Evolutionary conservation across 2,329 filamentous ascomycete genomes (phyloP).

Genomic region (Trichothecium roseum): DNA sequence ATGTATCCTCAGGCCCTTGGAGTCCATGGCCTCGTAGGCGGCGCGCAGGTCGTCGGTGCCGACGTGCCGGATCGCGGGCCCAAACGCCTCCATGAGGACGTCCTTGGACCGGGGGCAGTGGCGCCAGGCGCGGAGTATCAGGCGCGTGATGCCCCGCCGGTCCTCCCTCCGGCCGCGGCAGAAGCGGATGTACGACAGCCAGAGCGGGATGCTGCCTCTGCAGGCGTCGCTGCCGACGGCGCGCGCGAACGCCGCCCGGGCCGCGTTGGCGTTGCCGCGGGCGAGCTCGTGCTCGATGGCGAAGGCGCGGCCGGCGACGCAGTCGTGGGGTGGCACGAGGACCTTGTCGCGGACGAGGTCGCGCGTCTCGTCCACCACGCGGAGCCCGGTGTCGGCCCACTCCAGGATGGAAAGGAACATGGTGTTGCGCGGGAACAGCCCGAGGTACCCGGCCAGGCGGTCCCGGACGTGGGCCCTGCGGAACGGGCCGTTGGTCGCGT

Average conservation of each 20-base stretch:
- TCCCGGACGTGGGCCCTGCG: constrained; percentile 55
- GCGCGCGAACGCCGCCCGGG: constrained; percentile 40
- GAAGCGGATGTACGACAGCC: constrained; percentile 40
- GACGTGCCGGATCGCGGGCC: constrained; percentile 30
- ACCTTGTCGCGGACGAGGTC: constrained; percentile 47
- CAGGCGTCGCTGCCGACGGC: constrained; percentile 31
- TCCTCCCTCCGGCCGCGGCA: constrained; percentile 24
- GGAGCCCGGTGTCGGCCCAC: constrained; percentile 63
- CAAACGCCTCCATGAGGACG: constrained; percentile 41
- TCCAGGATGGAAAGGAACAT: constrained; percentile 63
- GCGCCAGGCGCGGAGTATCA: constrained; percentile 35
- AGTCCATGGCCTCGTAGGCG: constrained; percentile 34
- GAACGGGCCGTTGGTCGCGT: constrained; percentile 54
- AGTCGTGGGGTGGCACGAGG: constrained; percentile 26
- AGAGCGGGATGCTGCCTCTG: constrained; percentile 31
- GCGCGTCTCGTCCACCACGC: constrained; percentile 69
- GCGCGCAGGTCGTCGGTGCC: constrained; percentile 36
- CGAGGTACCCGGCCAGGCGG: constrained; percentile 49
- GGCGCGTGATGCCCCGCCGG: constrained; percentile 29
- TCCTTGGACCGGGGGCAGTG: constrained; percentile 40
- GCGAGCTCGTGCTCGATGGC: constrained; percentile 39
- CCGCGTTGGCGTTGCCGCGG: constrained; percentile 37
- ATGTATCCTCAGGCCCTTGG: constrained; percentile 39
- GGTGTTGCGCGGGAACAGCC: constrained; percentile 63
- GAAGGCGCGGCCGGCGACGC: constrained; percentile 34